Percentiles rank a stretch among this genome's conserved stretches.
Evolutionary conservation across 2,329 filamentous ascomycete genomes (phyloP).

Genomic region (Botrytis fabae): DNA sequence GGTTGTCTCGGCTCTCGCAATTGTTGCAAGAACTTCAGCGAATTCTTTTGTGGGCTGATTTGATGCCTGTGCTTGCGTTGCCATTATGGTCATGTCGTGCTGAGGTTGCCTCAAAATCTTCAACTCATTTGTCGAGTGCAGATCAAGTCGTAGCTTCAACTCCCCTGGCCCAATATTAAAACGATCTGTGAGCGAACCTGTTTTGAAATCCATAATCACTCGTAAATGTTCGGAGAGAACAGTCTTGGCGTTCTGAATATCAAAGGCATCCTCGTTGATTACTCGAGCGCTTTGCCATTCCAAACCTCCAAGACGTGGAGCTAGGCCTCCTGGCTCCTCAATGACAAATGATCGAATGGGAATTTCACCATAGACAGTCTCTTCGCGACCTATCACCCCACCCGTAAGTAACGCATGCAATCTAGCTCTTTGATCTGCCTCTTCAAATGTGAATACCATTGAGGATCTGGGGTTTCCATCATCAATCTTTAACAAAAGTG

Average conservation of each 20-base stretch:
- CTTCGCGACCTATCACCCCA: slow-evolving; percentile 65
- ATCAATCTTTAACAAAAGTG: slow-evolving; percentile 64
- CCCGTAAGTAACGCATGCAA: slow-evolving; percentile 75
- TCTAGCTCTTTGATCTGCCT: slow-evolving; percentile 67
- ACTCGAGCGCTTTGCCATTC: slow-evolving; percentile 68
- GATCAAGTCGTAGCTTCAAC: slow-evolving; percentile 64
- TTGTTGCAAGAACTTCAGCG: slow-evolving; percentile 48
- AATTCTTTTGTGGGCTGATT: slow-evolving; percentile 65
- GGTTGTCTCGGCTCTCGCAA: slow-evolving; percentile 61
- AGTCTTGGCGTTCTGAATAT: slow-evolving; percentile 61
- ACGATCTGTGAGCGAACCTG: slow-evolving; percentile 78
- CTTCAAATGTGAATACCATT: slow-evolving; percentile 75
- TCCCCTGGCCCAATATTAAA: slow-evolving; percentile 80
- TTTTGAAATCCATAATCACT: slow-evolving; percentile 72
- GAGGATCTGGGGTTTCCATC: slow-evolving; percentile 49
- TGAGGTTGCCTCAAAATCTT: slow-evolving; percentile 72
- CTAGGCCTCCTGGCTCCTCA: slow-evolving; percentile 47
- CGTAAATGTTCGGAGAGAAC: slow-evolving; percentile 76
- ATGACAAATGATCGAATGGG: slow-evolving; percentile 66
- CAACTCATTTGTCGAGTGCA: slow-evolving; percentile 58
- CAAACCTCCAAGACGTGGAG: slow-evolving; percentile 41
- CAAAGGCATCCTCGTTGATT: slow-evolving; percentile 65
- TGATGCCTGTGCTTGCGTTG: slow-evolving; percentile 66
- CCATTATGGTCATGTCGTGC: slow-evolving; percentile 72
- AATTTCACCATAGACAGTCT: slow-evolving; percentile 70